Evolutionary conservation across 1,284 basidiomycete species (phyloP).

Genomic region (Leccinum subrobustum): DNA sequence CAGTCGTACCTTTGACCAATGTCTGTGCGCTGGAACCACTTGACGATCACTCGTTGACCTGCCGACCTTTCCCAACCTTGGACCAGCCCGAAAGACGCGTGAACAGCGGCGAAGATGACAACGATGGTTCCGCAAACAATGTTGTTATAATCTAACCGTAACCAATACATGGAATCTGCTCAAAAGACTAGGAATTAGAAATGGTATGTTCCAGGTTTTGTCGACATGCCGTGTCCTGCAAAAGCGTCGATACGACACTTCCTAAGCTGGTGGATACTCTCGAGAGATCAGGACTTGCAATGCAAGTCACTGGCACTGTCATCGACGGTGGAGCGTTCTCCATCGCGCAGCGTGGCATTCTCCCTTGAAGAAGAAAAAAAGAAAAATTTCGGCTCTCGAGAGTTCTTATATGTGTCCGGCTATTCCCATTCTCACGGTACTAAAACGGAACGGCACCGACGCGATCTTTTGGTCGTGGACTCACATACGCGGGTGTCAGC

Average conservation of each 20-base stretch:
- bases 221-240: constrained; percentile 50
- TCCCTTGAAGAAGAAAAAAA: constrained; percentile 27
- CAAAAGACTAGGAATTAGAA: background rate
- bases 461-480: background rate
- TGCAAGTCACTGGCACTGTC: constrained; percentile 49
- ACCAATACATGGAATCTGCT: background rate
- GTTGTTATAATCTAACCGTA: background rate
- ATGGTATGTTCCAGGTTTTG: constrained; percentile 43
- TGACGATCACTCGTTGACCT: no score
- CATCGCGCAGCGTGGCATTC: constrained; percentile 52
- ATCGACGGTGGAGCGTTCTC: constrained; percentile 39
- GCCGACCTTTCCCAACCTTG: no score
- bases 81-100: no score
- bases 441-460: background rate
- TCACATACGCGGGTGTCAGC: background rate
- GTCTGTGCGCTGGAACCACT: no score
- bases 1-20: background rate
- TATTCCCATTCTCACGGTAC: constrained; percentile 24
- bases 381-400: background rate
- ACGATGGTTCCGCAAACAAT: background rate
- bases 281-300: constrained; percentile 43
- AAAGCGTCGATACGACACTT: constrained; percentile 49
- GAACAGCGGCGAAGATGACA: background rate
- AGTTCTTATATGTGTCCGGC: constrained; percentile 27
- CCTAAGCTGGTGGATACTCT: constrained; percentile 46